These are phyloP conservation scores for Artemisia argyi DNA, from an alignment of 129 eudicot species.

Conservation along the genomic window DNA sequence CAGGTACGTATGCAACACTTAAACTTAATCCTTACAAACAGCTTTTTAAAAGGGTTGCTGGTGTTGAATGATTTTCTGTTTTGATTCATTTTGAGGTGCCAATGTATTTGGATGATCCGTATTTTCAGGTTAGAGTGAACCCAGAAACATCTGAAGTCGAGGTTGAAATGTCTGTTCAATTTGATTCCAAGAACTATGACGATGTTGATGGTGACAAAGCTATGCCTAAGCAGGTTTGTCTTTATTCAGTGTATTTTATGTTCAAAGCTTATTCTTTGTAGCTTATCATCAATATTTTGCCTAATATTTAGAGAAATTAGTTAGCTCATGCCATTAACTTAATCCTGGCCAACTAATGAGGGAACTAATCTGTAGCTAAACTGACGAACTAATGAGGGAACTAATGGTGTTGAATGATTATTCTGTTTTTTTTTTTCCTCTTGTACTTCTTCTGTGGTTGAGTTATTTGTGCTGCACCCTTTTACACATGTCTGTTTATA, in stretches of 20 bases:
- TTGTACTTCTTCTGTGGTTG: too few species aligned
- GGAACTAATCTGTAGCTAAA: too few species aligned
- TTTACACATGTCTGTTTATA: too few species aligned
- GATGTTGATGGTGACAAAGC: conserved; percentile 36
- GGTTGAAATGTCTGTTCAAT: conserved; percentile 64
- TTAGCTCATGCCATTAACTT: too few species aligned
- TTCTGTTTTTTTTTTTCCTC: too few species aligned
- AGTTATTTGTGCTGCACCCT: too few species aligned
- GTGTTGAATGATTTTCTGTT: conserved; percentile 1
- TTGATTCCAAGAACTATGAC: conserved; percentile 66
- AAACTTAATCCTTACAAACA: neutral
- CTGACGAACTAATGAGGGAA: too few species aligned
- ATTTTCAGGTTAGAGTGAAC: conserved; percentile 73
- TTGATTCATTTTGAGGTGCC: conserved; percentile 8
- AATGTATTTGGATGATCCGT: conserved; percentile 15
- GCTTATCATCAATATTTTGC: neutral
- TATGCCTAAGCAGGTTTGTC: conserved; percentile 71
- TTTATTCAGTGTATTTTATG: neutral
- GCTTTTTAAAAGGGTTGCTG: neutral
- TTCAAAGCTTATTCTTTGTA: neutral
- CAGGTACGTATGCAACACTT: conserved; percentile 43
- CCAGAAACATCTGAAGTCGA: conserved; percentile 62
- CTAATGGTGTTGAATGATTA: too few species aligned
- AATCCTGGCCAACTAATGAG: too few species aligned
- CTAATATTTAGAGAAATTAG: too few species aligned